These are phyloP conservation scores for Isatis tinctoria DNA, from an alignment of 345 rosid species.

Conservation along the genomic window DNA sequence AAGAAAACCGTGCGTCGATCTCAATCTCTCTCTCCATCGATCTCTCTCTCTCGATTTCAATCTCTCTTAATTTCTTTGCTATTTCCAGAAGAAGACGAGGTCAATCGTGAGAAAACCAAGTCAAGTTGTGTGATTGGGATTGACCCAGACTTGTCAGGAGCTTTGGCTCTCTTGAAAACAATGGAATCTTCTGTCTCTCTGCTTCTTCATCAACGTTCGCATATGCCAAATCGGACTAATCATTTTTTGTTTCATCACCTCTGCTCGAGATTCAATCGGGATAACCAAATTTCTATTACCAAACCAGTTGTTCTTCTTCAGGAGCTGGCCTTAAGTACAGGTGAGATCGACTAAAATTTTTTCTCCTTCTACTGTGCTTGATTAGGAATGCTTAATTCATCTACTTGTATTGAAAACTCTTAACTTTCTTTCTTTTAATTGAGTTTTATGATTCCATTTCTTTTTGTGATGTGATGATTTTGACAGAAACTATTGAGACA, in stretches of 20 bases:
- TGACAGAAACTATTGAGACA: conserved; percentile 6
- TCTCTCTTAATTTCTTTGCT: too few relatives aligned
- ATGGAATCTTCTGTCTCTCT: too few relatives aligned
- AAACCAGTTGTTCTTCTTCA: conserved; percentile 34
- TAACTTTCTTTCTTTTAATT: neutral
- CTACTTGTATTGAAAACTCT: neutral
- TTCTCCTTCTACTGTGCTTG: neutral
- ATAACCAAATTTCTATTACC: conserved; percentile 38
- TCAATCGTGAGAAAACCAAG: too few relatives aligned
- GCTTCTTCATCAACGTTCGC: conserved; percentile 7
- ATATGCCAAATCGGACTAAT: conserved; percentile 39
- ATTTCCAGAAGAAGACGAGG: too few relatives aligned
- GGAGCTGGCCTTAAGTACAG: conserved; percentile 13
- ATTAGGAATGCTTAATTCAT: neutral
- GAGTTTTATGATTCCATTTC: neutral
- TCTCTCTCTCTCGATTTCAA: too few relatives aligned
- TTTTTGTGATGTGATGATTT: neutral
- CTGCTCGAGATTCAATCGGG: conserved; percentile 42
- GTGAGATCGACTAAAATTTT: neutral
- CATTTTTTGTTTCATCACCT: conserved; percentile 42
- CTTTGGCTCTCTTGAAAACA: too few relatives aligned
- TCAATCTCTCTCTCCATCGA: too few relatives aligned
- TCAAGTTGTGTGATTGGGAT: too few relatives aligned
- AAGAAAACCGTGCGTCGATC: too few relatives aligned
- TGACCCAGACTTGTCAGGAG: too few relatives aligned